Evolutionary conservation across 139 green algal species (phyloP), one percentile per base, ranked within the genome.

Genomic region (Raphidocelis subcapitata): DNA sequence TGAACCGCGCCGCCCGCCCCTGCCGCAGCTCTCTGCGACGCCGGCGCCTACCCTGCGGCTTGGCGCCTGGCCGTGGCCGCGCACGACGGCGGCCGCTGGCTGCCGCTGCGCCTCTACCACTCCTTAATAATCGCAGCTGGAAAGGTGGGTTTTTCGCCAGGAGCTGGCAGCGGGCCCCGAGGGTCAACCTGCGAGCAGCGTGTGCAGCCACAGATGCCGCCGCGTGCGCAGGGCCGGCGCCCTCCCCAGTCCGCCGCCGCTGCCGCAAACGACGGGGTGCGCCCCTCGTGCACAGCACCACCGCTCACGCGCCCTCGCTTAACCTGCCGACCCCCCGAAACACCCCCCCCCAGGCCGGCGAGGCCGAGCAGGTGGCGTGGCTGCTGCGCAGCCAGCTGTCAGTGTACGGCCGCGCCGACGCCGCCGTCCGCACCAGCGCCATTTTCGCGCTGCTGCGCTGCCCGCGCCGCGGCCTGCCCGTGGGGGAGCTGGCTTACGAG

Each of bases 401-500:
- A 5, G 60, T 44, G 24, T 33, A 61, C 23, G 60, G 60, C 60
- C 18, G 5, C 5, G 32, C 18, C 29, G 14, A 5, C 5, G 15
- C 18, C 32, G 8, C 14, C 21, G n/a, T n/a, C 60, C 21, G 21
- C 60, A 67, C 21, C 32, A 67, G 15, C 60, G 31, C 21, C 15
- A 67, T 29, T 12, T 15, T 8, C 26, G 55, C n/a, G 10, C 24
- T 29, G 24, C n/a, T 35, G 26, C 24, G 26, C n/a, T 29, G 55
- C 26, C n/a, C 10, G n/a, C 24, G 55, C 5, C 24, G 55, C 55
- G 82, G 86, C 5, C 24, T 73, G 59, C 73, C 81, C 26, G 75
- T 36, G 44, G 70, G 55, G 15, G 57, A 79, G 60, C 54, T 81
- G 26, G 84, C 80, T 0, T 85, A 88, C 33, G 51, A 86, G 65